Evolutionary conservation across 139 green algal species (phyloP).

Genomic region (Chlamydomonas applanata): DNA sequence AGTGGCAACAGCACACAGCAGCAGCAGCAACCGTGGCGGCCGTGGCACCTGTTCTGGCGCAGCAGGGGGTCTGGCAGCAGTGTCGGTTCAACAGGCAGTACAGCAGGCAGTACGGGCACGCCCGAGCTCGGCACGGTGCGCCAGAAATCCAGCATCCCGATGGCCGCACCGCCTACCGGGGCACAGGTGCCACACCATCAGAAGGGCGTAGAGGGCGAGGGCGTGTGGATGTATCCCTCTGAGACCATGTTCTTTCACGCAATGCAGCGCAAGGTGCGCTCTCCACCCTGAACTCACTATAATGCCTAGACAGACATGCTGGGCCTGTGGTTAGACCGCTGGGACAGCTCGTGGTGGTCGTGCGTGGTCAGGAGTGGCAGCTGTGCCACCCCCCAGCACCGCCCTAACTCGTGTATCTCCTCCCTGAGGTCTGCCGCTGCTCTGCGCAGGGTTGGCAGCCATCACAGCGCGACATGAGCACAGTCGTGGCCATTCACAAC

Average conservation of each 20-base stretch:
- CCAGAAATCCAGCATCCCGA: conserved; percentile 34
- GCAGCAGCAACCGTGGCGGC: no score
- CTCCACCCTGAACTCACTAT: background rate
- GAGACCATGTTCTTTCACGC: conserved; percentile 94
- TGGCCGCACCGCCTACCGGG: conserved; percentile 14
- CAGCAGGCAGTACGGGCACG: no score
- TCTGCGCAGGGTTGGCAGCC: conserved; percentile 86
- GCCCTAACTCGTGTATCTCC: no score
- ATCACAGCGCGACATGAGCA: conserved; percentile 72
- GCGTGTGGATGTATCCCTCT: conserved; percentile 83
- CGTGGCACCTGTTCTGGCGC: no score
- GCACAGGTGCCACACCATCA: conserved; percentile 35
- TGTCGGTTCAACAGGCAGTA: no score
- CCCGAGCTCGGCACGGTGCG: conserved; percentile 17
- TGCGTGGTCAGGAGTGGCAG: background rate
- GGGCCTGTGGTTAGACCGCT: background rate
- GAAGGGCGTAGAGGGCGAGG: background rate
- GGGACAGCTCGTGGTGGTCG: background rate
- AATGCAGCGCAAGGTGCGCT: conserved; percentile 81
- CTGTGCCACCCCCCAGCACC: no score
- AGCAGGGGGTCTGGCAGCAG: no score
- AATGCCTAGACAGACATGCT: background rate
- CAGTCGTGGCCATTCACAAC: conserved; percentile 94
- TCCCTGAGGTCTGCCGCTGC: no score
- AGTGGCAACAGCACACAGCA: no score